A percentile compares a stretch with the other conserved stretches of the same genome.
These are phyloP conservation scores for Polyporus tsugae DNA, from an alignment of 1,284 basidiomycete genomes.

Conservation along the genomic window DNA sequence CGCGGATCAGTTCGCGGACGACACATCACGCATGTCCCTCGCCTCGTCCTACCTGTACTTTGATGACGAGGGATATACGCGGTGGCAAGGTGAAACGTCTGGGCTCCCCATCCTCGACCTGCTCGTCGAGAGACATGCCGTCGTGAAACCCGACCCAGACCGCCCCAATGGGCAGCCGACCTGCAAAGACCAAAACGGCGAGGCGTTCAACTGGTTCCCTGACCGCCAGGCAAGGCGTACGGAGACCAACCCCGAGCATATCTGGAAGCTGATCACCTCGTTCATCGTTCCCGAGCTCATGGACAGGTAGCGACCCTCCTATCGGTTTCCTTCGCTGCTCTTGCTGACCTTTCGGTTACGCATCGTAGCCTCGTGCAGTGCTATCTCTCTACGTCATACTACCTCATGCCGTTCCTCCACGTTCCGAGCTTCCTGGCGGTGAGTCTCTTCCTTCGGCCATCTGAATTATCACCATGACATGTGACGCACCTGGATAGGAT, in stretches of 20 bases:
- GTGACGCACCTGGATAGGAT: slow-evolving; percentile 58
- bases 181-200: slow-evolving; percentile 40
- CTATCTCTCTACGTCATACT: slow-evolving; percentile 90
- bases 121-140: slow-evolving; percentile 66
- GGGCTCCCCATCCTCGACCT: slow-evolving; percentile 87
- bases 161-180: slow-evolving; percentile 34
- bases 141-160: slow-evolving; percentile 46
- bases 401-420: slow-evolving; percentile 90
- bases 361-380: slow-evolving; percentile 73
- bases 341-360: slow-evolving; percentile 2
- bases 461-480: slow-evolving; percentile 37
- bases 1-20: slow-evolving; percentile 60
- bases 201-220: slow-evolving; percentile 72
- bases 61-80: slow-evolving; percentile 82
- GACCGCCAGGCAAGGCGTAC: slow-evolving; percentile 76
- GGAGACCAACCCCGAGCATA: slow-evolving; percentile 80
- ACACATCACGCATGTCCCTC: slow-evolving; percentile 65
- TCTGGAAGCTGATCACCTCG: slow-evolving; percentile 80
- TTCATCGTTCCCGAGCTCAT: slow-evolving; percentile 87
- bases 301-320: slow-evolving; percentile 69
- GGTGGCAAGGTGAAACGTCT: slow-evolving; percentile 91
- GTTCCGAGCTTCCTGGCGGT: slow-evolving; percentile 87
- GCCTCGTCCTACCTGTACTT: slow-evolving; percentile 82
- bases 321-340: not conserved
- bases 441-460: slow-evolving; percentile 42